Evolutionary conservation across 176 grass and related monocot species (phyloP).

Genomic region (Rhynchospora breviuscula): DNA sequence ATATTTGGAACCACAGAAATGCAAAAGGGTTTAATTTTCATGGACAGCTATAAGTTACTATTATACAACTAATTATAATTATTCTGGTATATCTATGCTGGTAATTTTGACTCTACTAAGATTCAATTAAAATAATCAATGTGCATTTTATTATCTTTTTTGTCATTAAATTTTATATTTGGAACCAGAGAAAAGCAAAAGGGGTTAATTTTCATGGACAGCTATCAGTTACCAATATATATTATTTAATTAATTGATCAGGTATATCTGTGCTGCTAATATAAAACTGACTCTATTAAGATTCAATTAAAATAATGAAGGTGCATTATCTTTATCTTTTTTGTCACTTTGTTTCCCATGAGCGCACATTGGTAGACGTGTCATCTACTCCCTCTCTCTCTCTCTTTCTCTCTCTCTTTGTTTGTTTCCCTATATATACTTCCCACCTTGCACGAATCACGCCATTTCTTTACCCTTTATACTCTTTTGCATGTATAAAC

Average conservation of each 20-base stretch:
- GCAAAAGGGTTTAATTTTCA: background rate
- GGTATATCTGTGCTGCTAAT: conserved; percentile 5
- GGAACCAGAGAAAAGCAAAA: too few relatives aligned
- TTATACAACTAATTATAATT: background rate
- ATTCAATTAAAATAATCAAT: background rate
- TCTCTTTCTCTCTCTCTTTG: conserved; percentile 7
- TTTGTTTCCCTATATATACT: conserved; percentile 15
- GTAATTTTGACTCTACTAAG: background rate
- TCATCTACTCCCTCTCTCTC: conserved; percentile 19
- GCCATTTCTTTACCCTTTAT: background rate
- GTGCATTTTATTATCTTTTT: conserved; percentile 5
- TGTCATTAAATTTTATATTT: background rate
- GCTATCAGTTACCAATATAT: background rate
- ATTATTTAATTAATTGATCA: background rate
- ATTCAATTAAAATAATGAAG: background rate
- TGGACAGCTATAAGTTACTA: background rate
- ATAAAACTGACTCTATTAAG: background rate
- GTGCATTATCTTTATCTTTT: conserved; percentile 7
- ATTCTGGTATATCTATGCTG: background rate
- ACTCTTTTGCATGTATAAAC: background rate
- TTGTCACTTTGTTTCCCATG: conserved; percentile 20
- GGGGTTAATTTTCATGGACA: background rate
- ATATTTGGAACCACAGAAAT: too few relatives aligned
- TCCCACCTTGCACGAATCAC: background rate
- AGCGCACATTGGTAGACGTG: conserved; percentile 1